Evolutionary conservation across 1,284 basidiomycete genomes (phyloP), one percentile per base, ranked within the genome.

Genomic region (Coniophora puteana): DNA sequence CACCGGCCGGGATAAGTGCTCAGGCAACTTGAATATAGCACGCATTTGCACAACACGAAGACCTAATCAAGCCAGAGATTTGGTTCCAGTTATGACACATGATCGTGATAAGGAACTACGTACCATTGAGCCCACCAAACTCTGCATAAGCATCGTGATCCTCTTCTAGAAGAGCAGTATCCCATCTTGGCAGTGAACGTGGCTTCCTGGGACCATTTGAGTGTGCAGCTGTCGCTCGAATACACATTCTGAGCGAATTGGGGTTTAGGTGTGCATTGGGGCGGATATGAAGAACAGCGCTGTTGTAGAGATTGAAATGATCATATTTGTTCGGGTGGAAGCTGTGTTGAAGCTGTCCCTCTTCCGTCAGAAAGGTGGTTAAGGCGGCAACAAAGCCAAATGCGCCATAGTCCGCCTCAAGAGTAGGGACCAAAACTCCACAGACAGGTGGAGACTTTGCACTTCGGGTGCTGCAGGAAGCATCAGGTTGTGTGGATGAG

Each of bases 11-110:
- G n/a, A n/a, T n/a, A 27, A 37, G n/a, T 41, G 17, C 5, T 34
- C 18, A 2, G 45, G 45, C 3, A 31, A 31, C 8, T 31, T n/a
- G 29, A 31, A 31, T n/a, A 31, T n/a, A n/a, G 20, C 46, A 20
- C 46, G 43, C 3, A 53, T 45, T 11, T 42, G 50, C 5, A 45
- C 47, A 3, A 50, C 50, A 8, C 18, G 7, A 3, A 53, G 35
- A 12, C 37, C 49, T 52, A 26, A n/a, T 21, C 14, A 14, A 34
- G 16, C 8, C n/a, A n/a, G n/a, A n/a, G n/a, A n/a, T n/a, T n/a
- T n/a, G n/a, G n/a, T n/a, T n/a, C n/a, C 30, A 44, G 39, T 2
- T 12, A 33, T 38, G 34, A 32, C 35, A n/a, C 21, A 42, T 13
- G 22, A 21, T n/a, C 7, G 14, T 14, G n/a, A n/a, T n/a, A 7